Percentiles rank a stretch among this genome's conserved stretches.
These are phyloP conservation scores for Fusarium nelsonii DNA, from an alignment of 2,329 filamentous ascomycete genomes.

Conservation along the genomic window DNA sequence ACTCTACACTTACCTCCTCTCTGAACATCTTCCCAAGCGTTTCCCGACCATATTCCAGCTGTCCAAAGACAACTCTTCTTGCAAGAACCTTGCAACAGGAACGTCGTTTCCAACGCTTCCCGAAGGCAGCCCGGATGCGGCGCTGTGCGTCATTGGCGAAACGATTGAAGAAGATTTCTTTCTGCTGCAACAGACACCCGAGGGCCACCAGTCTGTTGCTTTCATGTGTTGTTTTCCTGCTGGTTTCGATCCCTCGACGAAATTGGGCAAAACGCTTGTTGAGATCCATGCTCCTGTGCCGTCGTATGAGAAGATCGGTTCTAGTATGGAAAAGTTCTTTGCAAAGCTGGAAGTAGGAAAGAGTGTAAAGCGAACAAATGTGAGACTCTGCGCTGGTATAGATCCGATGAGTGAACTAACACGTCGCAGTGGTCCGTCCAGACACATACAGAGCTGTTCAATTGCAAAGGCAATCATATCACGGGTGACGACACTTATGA, in stretches of 20 bases:
- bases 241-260: constrained; percentile 64
- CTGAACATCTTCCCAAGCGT: constrained; percentile 60
- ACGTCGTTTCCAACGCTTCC: constrained; percentile 42
- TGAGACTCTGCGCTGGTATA: constrained; percentile 33
- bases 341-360: constrained; percentile 61
- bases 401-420: neutral
- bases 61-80: constrained; percentile 46
- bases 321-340: constrained; percentile 69
- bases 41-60: constrained; percentile 63
- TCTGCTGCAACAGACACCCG: constrained; percentile 57
- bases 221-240: constrained; percentile 57
- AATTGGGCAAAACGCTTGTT: constrained; percentile 61
- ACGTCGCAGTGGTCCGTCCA: constrained; percentile 41
- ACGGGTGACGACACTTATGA: constrained; percentile 30
- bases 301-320: constrained; percentile 65
- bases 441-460: constrained; percentile 38
- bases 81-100: constrained; percentile 58
- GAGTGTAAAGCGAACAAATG: constrained; percentile 64
- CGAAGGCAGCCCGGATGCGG: neutral
- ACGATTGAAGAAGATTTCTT: constrained; percentile 55
- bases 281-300: constrained; percentile 63
- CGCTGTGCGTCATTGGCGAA: constrained; percentile 25
- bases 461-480: constrained; percentile 33
- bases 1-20: constrained; percentile 62
- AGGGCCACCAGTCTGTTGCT: constrained; percentile 60